These are phyloP conservation scores for Aspergillus amoenus DNA, from an alignment of 2,329 filamentous ascomycete genomes.

Conservation along the genomic window DNA sequence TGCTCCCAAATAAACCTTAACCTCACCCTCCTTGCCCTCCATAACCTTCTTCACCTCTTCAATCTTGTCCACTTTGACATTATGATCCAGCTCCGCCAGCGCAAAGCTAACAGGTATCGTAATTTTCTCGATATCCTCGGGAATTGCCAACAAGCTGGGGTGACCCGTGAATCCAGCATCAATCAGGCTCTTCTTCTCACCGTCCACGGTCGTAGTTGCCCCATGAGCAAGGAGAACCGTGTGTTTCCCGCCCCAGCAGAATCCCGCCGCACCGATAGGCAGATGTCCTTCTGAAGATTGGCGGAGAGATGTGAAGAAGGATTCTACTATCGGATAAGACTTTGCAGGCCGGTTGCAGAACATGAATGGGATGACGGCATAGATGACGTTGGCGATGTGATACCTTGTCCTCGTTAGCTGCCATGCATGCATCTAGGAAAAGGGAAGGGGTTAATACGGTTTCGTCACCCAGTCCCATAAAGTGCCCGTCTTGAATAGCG, in stretches of 20 bases:
- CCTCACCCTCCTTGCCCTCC: conserved; percentile 23
- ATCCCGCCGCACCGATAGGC: conserved; percentile 57
- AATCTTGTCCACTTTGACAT: conserved; percentile 19
- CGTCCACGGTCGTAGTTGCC: conserved; percentile 13
- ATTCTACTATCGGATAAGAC: conserved; percentile 35
- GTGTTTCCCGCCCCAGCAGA: conserved; percentile 65
- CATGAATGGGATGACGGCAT: conserved; percentile 23
- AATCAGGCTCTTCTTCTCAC: conserved; percentile 37
- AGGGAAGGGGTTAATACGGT: conserved; percentile 13
- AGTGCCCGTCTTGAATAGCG: conserved; percentile 6
- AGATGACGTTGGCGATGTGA: conserved; percentile 12
- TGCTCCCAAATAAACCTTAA: conserved; percentile 26
- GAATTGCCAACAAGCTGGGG: conserved; percentile 51
- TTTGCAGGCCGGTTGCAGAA: conserved; percentile 25
- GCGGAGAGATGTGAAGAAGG: conserved; percentile 40
- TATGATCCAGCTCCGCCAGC: conserved; percentile 22
- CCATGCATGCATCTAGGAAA: background rate
- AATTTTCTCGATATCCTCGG: conserved; percentile 45
- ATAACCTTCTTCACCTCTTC: conserved; percentile 23
- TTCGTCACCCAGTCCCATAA: conserved; percentile 18
- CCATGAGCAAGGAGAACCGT: conserved; percentile 50
- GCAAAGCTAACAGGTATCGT: conserved; percentile 24
- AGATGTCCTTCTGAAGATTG: conserved; percentile 30
- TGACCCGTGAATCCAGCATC: conserved; percentile 56
- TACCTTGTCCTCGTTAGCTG: conserved; percentile 12